Conservation (phyloP, 768 basidiomycete genomes). For the Solioccasus polychromus region DNA sequence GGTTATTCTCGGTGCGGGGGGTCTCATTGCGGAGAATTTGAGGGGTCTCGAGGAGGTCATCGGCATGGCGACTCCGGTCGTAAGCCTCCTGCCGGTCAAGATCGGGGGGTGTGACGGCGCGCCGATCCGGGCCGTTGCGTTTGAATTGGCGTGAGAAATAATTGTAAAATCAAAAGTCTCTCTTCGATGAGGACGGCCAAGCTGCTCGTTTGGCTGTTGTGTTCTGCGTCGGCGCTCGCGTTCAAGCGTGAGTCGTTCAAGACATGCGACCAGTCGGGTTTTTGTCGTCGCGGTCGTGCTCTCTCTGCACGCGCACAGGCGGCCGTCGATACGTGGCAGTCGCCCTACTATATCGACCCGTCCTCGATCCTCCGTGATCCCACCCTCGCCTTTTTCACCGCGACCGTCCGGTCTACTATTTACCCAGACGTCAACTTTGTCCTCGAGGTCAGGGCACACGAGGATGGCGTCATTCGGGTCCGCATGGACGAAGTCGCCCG, state of each 20-base stretch:
- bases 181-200: slow-evolving; percentile 17
- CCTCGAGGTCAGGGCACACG: slow-evolving; percentile 79
- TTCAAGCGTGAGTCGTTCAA: slow-evolving; percentile 90
- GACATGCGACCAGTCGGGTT: slow-evolving; percentile 89
- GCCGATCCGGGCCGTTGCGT: slow-evolving; percentile 61
- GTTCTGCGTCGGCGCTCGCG: slow-evolving; percentile 40
- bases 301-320: slow-evolving; percentile 71
- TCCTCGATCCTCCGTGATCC: slow-evolving; percentile 49
- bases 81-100: slow-evolving; percentile 57
- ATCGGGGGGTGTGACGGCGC: slow-evolving; percentile 61
- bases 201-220: slow-evolving; percentile 33
- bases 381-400: slow-evolving; percentile 62
- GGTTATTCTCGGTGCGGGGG: slow-evolving; percentile 54
- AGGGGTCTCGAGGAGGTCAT: slow-evolving; percentile 47
- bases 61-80: slow-evolving; percentile 34
- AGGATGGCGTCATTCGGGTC: slow-evolving; percentile 87
- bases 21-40: slow-evolving; percentile 69
- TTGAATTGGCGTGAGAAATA: slow-evolving; percentile 19
- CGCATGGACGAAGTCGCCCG: slow-evolving; percentile 88
- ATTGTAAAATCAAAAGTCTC: no score
- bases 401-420: slow-evolving; percentile 72
- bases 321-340: slow-evolving; percentile 61
- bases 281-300: slow-evolving; percentile 89
- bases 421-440: slow-evolving; percentile 83
- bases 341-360: slow-evolving; percentile 80